Conservation (phyloP, 2,329 filamentous ascomycete genomes). For the Ilyonectria robusta region DNA sequence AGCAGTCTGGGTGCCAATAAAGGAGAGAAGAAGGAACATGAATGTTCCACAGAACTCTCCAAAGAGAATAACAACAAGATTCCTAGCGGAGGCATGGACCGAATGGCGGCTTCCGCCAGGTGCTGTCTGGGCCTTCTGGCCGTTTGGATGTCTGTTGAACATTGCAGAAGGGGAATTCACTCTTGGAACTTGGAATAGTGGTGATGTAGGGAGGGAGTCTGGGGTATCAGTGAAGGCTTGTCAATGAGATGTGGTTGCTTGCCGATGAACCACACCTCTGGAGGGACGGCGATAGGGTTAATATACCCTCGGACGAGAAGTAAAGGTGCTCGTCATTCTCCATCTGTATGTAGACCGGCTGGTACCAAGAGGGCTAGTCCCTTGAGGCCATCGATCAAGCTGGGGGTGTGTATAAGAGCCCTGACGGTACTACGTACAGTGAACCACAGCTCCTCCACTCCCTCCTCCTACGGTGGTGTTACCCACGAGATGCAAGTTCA, state of each 20-base stretch:
- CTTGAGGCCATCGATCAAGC: slow-evolving; percentile 16
- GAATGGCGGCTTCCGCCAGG: slow-evolving; percentile 17
- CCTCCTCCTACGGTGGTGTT: slow-evolving; percentile 2
- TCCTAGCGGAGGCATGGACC: slow-evolving; percentile 40
- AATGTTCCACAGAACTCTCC: slow-evolving; percentile 69
- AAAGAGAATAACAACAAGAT: slow-evolving; percentile 58
- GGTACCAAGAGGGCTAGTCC: slow-evolving; percentile 11
- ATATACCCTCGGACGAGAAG: slow-evolving; percentile 18
- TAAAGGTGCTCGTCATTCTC: slow-evolving; percentile 9
- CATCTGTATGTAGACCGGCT: background rate
- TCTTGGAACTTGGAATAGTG: background rate
- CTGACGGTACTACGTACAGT: slow-evolving; percentile 1
- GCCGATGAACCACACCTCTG: background rate
- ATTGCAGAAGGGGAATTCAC: slow-evolving; percentile 6
- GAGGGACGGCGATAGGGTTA: slow-evolving; percentile 10
- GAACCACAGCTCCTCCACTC: slow-evolving; percentile 11
- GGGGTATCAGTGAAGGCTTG: slow-evolving; percentile 4
- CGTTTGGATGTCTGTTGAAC: slow-evolving; percentile 34
- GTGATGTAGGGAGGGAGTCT: background rate
- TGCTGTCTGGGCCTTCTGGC: background rate
- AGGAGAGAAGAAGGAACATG: slow-evolving; percentile 64
- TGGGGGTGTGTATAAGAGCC: slow-evolving; percentile 16
- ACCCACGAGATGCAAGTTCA: background rate
- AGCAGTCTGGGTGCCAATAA: slow-evolving; percentile 57
- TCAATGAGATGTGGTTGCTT: slow-evolving; percentile 8